phyloP scores from a whole-genome alignment of 2,329 filamentous ascomycete genomes.

The Lachnellula suecica region DNA sequence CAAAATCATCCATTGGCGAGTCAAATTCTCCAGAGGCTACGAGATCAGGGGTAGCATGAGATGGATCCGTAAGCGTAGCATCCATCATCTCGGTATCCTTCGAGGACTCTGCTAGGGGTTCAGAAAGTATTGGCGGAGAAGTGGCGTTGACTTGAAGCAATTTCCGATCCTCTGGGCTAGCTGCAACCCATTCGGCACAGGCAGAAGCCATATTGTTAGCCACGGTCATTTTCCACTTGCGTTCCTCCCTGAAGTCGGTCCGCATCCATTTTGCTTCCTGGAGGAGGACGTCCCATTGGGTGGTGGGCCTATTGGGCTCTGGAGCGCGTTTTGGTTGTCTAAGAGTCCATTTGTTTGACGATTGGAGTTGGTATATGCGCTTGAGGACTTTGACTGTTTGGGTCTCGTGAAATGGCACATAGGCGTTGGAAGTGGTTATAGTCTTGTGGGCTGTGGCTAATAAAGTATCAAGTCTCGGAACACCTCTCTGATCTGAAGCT shows the following conservation, averaged over 20 bases:
- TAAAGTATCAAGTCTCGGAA: slow-evolving; percentile 67
- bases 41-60: slow-evolving; percentile 65
- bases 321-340: slow-evolving; percentile 82
- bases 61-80: slow-evolving; percentile 17
- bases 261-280: slow-evolving; percentile 98
- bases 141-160: slow-evolving; percentile 67
- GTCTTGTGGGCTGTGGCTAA: slow-evolving; percentile 86
- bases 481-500: slow-evolving; percentile 59
- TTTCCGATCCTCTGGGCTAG: slow-evolving; percentile 61
- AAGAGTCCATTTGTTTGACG: slow-evolving; percentile 88
- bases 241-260: slow-evolving; percentile 90
- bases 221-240: slow-evolving; percentile 86
- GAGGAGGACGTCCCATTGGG: slow-evolving; percentile 84
- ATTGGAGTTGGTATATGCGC: slow-evolving; percentile 86
- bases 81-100: slow-evolving; percentile 35
- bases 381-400: slow-evolving; percentile 86
- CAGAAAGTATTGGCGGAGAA: slow-evolving; percentile 37
- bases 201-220: slow-evolving; percentile 78
- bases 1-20: slow-evolving; percentile 45
- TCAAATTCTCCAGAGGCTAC: slow-evolving; percentile 64
- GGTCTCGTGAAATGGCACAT: slow-evolving; percentile 79
- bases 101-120: slow-evolving; percentile 21
- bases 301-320: slow-evolving; percentile 74
- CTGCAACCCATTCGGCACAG: slow-evolving; percentile 79
- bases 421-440: slow-evolving; percentile 79